Evolutionary conservation across 495 filamentous ascomycete genomes (phyloP).

Genomic region (Apodospora peruviana): DNA sequence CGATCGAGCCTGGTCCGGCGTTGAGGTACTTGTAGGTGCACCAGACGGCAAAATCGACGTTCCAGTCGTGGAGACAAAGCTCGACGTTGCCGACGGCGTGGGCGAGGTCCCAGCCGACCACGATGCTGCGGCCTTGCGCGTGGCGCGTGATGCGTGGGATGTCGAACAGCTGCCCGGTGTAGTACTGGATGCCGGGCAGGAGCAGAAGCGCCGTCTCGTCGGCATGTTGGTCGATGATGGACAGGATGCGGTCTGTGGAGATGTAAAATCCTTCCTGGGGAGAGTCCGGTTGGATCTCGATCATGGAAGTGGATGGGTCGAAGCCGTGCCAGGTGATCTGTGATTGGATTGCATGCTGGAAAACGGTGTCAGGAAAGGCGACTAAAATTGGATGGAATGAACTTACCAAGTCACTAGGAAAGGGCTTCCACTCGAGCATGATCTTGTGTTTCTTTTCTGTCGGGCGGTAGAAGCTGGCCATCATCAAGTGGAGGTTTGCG

Average conservation of each 20-base stretch:
- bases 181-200: conserved; percentile 87
- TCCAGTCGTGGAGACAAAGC: conserved; percentile 78
- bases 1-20: conserved; percentile 78
- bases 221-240: conserved; percentile 74
- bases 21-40: conserved; percentile 97
- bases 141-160: conserved; percentile 73
- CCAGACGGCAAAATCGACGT: conserved; percentile 93
- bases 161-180: conserved; percentile 85
- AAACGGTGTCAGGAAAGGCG: not conserved
- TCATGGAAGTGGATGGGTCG: conserved; percentile 58
- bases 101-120: conserved; percentile 89
- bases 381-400: not conserved
- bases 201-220: conserved; percentile 70
- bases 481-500: conserved; percentile 78
- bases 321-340: conserved; percentile 73
- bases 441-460: conserved; percentile 68
- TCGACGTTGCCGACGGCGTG: conserved; percentile 88
- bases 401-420: conserved; percentile 77
- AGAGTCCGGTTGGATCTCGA: conserved; percentile 60
- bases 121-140: conserved; percentile 67
- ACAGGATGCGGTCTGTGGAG: conserved; percentile 64
- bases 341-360: conserved; percentile 80
- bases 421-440: conserved; percentile 84
- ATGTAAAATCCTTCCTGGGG: conserved; percentile 44
- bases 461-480: conserved; percentile 86